Percentiles rank a stretch among this genome's conserved stretches.
These are phyloP conservation scores for Aspergillus viridinutans DNA, from an alignment of 2,329 filamentous ascomycete species.

Conservation along the genomic window DNA sequence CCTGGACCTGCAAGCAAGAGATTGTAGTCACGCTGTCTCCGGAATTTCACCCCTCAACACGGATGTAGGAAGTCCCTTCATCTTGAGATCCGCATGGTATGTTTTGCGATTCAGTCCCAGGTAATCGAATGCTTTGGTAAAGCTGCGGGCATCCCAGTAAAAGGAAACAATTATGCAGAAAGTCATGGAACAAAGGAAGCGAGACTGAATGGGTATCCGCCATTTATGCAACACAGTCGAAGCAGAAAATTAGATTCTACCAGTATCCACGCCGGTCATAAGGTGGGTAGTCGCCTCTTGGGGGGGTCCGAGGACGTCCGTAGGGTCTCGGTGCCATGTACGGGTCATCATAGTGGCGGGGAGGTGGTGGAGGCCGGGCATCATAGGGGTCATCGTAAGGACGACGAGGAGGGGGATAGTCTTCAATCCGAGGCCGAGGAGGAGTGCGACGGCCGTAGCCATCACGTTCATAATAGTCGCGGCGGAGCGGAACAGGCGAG, in stretches of 20 bases:
- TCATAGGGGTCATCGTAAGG: conserved; percentile 60
- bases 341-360: conserved; percentile 54
- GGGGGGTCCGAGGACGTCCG: conserved; percentile 44
- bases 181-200: conserved; percentile 3
- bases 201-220: conserved; percentile 21
- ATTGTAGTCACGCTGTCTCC: neutral
- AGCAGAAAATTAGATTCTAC: conserved; percentile 27
- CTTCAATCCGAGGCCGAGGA: conserved; percentile 71
- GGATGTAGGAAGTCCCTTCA: neutral
- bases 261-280: conserved; percentile 45
- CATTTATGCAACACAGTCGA: conserved; percentile 16
- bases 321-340: conserved; percentile 56
- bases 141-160: neutral
- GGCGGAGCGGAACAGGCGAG: conserved; percentile 64
- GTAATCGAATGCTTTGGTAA: neutral
- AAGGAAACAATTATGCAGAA: conserved; percentile 1
- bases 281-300: conserved; percentile 37
- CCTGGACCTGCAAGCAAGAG: neutral
- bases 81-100: neutral
- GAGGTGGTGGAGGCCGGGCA: conserved; percentile 48
- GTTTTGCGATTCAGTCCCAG: neutral
- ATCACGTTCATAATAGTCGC: conserved; percentile 84
- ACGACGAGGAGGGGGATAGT: conserved; percentile 61
- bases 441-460: conserved; percentile 74
- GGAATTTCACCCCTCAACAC: neutral